A percentile compares a stretch with the other conserved stretches of the same genome.
Conservation (phyloP, 2,329 filamentous ascomycete genomes). For the Mycosphaerella sp. region DNA sequence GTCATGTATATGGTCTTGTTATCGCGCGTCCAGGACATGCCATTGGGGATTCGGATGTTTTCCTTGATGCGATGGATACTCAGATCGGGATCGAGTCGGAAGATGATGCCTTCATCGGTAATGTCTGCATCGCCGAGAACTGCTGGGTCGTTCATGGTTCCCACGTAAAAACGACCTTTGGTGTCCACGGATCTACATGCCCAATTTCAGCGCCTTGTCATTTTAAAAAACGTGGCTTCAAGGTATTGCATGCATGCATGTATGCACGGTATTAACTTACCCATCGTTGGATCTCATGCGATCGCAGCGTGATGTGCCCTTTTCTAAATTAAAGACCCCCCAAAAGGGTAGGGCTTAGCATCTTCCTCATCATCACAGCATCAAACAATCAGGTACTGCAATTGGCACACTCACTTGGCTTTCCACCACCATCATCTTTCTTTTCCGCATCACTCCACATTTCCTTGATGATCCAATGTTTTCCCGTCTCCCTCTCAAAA, state of each 20-base stretch:
- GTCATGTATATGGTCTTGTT: conserved; percentile 74
- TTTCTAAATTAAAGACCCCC: background rate
- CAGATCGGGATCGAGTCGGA: conserved; percentile 60
- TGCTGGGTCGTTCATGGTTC: conserved; percentile 76
- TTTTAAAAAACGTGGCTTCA: background rate
- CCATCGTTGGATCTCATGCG: conserved; percentile 72
- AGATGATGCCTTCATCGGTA: conserved; percentile 53
- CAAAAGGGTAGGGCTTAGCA: background rate
- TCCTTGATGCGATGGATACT: conserved; percentile 53
- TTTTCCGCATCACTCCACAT: conserved; percentile 49
- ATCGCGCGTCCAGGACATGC: conserved; percentile 71
- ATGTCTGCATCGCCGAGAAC: conserved; percentile 23
- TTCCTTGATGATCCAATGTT: conserved; percentile 51
- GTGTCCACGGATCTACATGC: conserved; percentile 53
- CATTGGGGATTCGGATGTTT: conserved; percentile 71
- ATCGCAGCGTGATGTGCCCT: conserved; percentile 13
- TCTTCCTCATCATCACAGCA: too few species aligned
- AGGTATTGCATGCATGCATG: background rate
- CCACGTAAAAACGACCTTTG: conserved; percentile 75
- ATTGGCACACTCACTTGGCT: conserved; percentile 22
- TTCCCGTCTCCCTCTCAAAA: conserved; percentile 57
- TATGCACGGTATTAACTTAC: background rate
- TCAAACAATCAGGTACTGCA: background rate
- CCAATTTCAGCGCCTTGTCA: background rate
- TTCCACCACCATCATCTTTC: conserved; percentile 28